Evolutionary conservation across 768 basidiomycete genomes (phyloP).

Genomic region (Rhodotorula paludigena): DNA sequence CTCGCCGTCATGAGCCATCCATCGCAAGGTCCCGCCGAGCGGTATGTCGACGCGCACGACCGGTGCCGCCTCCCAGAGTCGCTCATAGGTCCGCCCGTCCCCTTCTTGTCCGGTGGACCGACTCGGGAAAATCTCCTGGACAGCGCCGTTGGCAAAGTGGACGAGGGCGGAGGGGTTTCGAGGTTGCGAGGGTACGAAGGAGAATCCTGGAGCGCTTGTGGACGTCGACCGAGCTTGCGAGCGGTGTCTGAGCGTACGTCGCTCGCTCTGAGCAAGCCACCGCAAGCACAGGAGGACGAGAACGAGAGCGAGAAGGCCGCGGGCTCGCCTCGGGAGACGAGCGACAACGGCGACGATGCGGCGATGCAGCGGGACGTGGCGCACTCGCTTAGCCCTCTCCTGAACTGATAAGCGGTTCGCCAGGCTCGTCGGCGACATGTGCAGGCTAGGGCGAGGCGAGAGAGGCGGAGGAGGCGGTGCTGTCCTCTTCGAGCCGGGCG

Average conservation of each 20-base stretch:
- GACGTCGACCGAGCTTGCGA: not conserved
- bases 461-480: too few species aligned
- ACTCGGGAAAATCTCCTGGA: slow-evolving; percentile 1
- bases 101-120: not conserved
- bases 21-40: not conserved
- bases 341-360: not conserved
- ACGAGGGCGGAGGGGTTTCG: slow-evolving; percentile 6
- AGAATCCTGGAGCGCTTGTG: not conserved
- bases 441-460: too few species aligned
- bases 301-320: not conserved
- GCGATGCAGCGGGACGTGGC: not conserved
- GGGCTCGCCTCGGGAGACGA: slow-evolving; percentile 1
- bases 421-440: slow-evolving; percentile 4
- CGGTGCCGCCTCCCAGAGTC: not conserved
- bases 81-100: not conserved
- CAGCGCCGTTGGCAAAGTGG: not conserved
- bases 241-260: not conserved
- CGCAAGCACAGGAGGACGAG: slow-evolving; percentile 7
- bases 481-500: too few species aligned
- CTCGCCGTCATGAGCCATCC: not conserved
- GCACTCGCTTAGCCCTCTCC: too few species aligned
- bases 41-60: slow-evolving; percentile 8
- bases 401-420: not conserved
- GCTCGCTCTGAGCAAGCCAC: not conserved
- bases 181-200: not conserved